phyloP scores from a whole-genome alignment of 148 eudicot genomes.

The Diospyros kaki region DNA sequence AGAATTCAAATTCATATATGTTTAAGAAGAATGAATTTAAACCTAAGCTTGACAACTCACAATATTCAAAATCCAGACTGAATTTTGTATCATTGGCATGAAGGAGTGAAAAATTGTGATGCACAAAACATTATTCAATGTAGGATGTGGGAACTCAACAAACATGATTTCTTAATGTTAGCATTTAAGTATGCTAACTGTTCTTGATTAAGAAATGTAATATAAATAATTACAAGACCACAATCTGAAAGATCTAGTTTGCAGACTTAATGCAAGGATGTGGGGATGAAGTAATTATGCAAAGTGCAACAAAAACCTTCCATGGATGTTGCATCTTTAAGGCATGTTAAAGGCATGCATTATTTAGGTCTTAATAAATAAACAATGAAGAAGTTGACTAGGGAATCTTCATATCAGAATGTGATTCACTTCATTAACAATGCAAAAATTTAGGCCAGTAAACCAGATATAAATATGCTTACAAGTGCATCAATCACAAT shows the following conservation, averaged over 20 bases:
- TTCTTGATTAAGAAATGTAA: background rate
- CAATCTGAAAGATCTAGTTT: background rate
- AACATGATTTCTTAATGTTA: background rate
- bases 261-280: background rate
- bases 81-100: too few species aligned
- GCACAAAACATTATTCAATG: background rate
- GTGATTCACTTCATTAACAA: too few species aligned
- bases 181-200: background rate
- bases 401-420: background rate
- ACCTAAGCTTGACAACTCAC: too few species aligned
- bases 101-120: too few species aligned
- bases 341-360: background rate
- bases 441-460: background rate
- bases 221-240: background rate
- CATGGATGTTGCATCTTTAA: background rate
- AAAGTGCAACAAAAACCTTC: background rate
- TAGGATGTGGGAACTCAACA: background rate
- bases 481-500: background rate
- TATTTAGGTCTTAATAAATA: background rate
- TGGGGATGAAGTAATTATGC: background rate
- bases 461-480: background rate
- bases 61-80: too few species aligned
- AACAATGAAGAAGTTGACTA: background rate
- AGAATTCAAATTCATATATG: too few species aligned
- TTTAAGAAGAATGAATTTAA: too few species aligned